Base-by-base conservation (phyloP, 208 protist species). In the Crithidia mellificae region DNA sequence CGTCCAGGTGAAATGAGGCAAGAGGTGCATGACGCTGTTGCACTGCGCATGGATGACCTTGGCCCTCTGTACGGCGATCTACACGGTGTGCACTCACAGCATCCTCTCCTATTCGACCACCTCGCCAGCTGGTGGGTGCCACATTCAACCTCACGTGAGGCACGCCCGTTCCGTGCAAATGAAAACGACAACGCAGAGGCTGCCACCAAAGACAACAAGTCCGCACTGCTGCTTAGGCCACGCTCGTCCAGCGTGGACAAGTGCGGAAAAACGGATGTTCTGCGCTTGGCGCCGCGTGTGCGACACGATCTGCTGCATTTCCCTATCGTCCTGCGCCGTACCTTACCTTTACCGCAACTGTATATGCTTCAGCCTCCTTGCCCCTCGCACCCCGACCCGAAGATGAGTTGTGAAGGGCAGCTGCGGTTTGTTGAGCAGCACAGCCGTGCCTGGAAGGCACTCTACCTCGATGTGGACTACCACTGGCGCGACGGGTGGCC, bases 121-220 rank as follows among this genome's bases (percentile, higher is more conserved):
- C 47, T 51, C 24, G 47, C 47, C 24, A 51, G 47, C 47, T 51
- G 47, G 47, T 51, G 47, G 47, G 22, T 51, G 41, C 41, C 34
- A 5, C 11, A 47, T 15, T 6, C 8, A 47, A 15, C 43, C 43
- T 47, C 3, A 20, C 4, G 43, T 6, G 34, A 38, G 7, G 34
- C 34, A 38, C n/a, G n/a, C n/a, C n/a, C n/a, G n/a, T n/a, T n/a
- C n/a, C n/a, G n/a, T n/a, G n/a, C n/a, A n/a, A n/a, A n/a, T n/a
- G n/a, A n/a, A n/a, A n/a, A n/a, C n/a, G n/a, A n/a, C 36, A 6
- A 15, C 36, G 36, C 36, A 15, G 12, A 12, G 12, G 36, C 36
- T 41, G 6, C 12, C 12, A 41, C 36, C 6, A 12, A 41, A 41
- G 12, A 12, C 36, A 41, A 41, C 36, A 12, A 6, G 36, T 41